phyloP scores from a whole-genome alignment of 352 stramenopile genomes.

The Thraustochytrium sp. region DNA sequence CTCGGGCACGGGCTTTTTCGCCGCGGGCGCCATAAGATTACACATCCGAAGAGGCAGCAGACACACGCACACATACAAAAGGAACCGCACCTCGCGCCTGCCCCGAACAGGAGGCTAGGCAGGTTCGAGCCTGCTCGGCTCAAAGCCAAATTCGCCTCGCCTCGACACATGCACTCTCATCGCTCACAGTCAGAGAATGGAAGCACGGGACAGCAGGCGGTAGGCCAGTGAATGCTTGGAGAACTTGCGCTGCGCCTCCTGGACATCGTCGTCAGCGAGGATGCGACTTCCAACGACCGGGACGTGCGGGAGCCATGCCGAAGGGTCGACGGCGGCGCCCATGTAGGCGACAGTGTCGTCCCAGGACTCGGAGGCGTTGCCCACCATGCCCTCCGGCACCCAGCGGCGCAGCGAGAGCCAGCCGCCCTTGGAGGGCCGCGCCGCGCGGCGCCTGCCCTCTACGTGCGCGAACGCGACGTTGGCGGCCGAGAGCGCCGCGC shows the following conservation, averaged over 20 bases:
- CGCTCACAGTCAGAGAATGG: neutral
- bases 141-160: neutral
- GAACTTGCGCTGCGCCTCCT: neutral
- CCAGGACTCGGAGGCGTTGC: neutral
- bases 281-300: neutral
- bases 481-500: conserved; percentile 61
- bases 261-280: neutral
- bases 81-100: too few relatives aligned
- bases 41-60: too few relatives aligned
- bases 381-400: conserved; percentile 35
- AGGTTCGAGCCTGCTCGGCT: neutral
- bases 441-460: conserved; percentile 54
- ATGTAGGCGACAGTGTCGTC: neutral
- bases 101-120: too few relatives aligned
- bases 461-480: conserved; percentile 65
- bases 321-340: neutral
- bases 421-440: neutral
- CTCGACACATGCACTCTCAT: neutral
- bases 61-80: too few relatives aligned
- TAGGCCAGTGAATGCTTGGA: neutral
- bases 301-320: neutral
- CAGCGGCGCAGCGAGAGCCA: conserved; percentile 24
- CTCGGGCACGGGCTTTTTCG: too few relatives aligned
- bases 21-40: too few relatives aligned
- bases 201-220: neutral